Conservation (phyloP, 2,329 filamentous ascomycete genomes). For the Cucurbitaria berberidis region DNA sequence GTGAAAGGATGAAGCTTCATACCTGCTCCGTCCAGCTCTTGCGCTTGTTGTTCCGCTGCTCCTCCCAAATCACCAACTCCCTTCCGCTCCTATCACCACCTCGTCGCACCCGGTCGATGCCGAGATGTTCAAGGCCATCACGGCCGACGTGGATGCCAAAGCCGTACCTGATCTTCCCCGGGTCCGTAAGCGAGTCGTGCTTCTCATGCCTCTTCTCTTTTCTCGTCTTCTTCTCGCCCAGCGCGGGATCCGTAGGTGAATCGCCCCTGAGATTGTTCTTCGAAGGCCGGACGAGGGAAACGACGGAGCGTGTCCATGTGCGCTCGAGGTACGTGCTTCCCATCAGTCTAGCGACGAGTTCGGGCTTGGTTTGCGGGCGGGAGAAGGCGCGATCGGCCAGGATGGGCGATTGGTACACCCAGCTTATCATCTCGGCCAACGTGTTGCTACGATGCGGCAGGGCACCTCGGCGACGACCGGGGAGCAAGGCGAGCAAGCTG, state of each 20-base stretch:
- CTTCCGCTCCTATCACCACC: conserved; percentile 41
- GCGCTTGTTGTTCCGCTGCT: conserved; percentile 36
- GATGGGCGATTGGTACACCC: conserved; percentile 75
- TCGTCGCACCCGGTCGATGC: conserved; percentile 62
- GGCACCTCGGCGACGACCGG: conserved; percentile 64
- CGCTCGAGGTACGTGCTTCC: conserved; percentile 58
- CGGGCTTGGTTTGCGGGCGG: conserved; percentile 68
- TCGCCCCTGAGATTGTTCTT: conserved; percentile 37
- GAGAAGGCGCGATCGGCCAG: conserved; percentile 76
- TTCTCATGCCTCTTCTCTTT: conserved; percentile 18
- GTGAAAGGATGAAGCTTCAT: no score
- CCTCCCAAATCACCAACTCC: conserved; percentile 47
- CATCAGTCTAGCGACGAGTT: conserved; percentile 73
- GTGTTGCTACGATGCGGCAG: conserved; percentile 76
- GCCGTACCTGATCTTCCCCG: conserved; percentile 55
- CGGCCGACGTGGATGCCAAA: conserved; percentile 64
- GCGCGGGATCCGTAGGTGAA: conserved; percentile 24
- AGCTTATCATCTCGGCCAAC: conserved; percentile 78
- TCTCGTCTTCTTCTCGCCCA: conserved; percentile 22
- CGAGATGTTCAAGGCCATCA: conserved; percentile 65
- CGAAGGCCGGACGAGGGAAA: conserved; percentile 37
- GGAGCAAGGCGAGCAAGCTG: conserved; percentile 65
- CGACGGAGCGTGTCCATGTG: conserved; percentile 34
- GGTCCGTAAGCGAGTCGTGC: conserved; percentile 40
- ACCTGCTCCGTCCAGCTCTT: conserved; percentile 33